A percentile compares a stretch with the other conserved stretches of the same genome.
These are phyloP conservation scores for Botrytis galanthina DNA, from an alignment of 2,329 filamentous ascomycete species.

Conservation along the genomic window DNA sequence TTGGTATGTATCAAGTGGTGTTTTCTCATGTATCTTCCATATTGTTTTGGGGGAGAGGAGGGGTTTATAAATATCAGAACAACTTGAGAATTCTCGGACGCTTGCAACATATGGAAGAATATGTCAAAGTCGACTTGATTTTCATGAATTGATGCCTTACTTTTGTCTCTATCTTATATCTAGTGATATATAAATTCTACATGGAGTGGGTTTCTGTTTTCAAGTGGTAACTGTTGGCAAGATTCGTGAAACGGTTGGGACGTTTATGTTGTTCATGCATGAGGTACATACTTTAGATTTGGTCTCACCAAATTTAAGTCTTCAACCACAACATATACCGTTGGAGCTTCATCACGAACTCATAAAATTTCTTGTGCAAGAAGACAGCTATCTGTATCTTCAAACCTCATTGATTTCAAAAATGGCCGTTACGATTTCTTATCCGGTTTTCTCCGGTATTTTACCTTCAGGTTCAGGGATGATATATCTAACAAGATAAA, in stretches of 20 bases:
- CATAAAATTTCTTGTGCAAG: not conserved
- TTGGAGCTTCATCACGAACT: not conserved
- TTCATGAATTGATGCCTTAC: not conserved
- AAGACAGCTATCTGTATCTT: not conserved
- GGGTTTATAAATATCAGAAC: not conserved
- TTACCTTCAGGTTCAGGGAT: conserved; percentile 9
- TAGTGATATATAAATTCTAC: not conserved
- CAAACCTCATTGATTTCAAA: not conserved
- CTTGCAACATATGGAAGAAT: not conserved
- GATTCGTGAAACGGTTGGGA: conserved; percentile 2
- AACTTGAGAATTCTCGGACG: conserved; percentile 11
- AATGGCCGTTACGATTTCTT: not conserved
- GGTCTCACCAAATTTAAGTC: not conserved
- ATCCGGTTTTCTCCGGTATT: not conserved
- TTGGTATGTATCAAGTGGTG: conserved; percentile 50
- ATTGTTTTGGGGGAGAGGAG: not conserved
- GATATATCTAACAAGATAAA: not conserved
- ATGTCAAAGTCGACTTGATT: not conserved
- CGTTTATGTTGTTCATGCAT: conserved; percentile 12
- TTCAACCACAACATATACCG: not conserved
- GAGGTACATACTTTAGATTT: not conserved
- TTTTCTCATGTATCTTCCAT: not conserved
- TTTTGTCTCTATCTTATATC: not conserved
- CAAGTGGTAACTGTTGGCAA: not conserved
- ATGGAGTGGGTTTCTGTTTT: not conserved